A percentile compares a stretch with the other conserved stretches of the same genome.
Evolutionary conservation across 108 stramenopile genomes (phyloP).

Genomic region (Cyclostephanos tholiformis): DNA sequence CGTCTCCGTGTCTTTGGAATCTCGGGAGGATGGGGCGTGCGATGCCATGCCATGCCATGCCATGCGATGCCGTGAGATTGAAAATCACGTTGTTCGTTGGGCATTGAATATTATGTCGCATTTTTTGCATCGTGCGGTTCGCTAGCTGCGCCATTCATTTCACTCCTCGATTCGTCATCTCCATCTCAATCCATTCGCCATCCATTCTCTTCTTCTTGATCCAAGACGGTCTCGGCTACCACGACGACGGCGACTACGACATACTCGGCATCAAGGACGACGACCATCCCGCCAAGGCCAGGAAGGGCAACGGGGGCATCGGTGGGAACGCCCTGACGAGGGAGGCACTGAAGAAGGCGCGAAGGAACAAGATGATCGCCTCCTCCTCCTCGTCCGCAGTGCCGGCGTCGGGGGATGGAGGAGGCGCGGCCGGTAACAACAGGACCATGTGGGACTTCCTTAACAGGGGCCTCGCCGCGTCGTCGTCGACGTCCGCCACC

Average conservation of each 20-base stretch:
- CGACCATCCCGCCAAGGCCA: slow-evolving; percentile 16
- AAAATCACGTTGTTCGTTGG: too few species aligned
- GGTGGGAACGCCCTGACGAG: slow-evolving; percentile 63
- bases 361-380: slow-evolving; percentile 51
- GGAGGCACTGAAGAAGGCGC: slow-evolving; percentile 69
- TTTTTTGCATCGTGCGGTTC: slow-evolving; percentile 3
- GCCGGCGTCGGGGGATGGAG: slow-evolving; percentile 30
- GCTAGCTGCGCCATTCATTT: background rate
- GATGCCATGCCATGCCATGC: too few species aligned
- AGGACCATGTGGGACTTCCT: slow-evolving; percentile 85
- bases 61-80: too few species aligned
- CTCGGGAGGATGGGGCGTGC: too few species aligned
- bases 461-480: slow-evolving; percentile 48
- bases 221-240: slow-evolving; percentile 95
- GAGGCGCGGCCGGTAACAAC: background rate
- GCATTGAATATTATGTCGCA: background rate
- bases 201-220: background rate
- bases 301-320: slow-evolving; percentile 28
- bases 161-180: background rate
- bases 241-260: slow-evolving; percentile 97
- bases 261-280: slow-evolving; percentile 60
- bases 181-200: background rate
- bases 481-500: too few species aligned
- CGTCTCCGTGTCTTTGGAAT: too few species aligned
- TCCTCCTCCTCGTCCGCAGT: slow-evolving; percentile 11